Base-by-base conservation (phyloP, 805 yeast genomes). In the Naumovozyma castellii region DNA sequence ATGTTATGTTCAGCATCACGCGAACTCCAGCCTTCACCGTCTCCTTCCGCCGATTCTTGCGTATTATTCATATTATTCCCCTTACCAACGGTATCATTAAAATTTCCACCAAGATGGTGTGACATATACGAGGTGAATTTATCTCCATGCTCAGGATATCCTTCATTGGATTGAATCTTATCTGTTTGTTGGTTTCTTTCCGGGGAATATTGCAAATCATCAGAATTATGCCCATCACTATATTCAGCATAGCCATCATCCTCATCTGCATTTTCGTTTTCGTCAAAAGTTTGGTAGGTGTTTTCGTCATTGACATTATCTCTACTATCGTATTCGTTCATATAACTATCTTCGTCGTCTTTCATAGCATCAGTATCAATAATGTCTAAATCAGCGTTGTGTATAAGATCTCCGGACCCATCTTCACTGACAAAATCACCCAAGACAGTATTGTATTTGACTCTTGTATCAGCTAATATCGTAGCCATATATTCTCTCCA, bases 391-490 rank as follows among this genome's bases (percentile, higher is more conserved):
- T 50, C 25, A 29, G 33, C 15, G 13, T 29, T 34, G 16, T 29
- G 32, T 9, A 29, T 9, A 29, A 29, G 12, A 36, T 22, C 27
- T 9, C 49, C 56, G 4, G 44, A 50, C 30, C 49, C 54, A 38
- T 49, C 52, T 6, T 71, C 77, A n/a, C 68, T 73, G 4, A 53
- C 54, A 29, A 57, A 57, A 16, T 90, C 94, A 18, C 98, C 97
- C 35, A 90, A 69, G 20, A 90, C 83, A 5, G 96, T 87, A 61
- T 90, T 90, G 62, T 92, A 92, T 64, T 87, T 88, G 56, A 87
- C 94, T 47, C 98, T 73, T 2, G 95, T 87, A 54, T 84, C 94
- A 44, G 83, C 84, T 45, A 90, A 69, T 1, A 86, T 81, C 43
- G 82, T 80, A 43, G 80, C 78, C 18, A 86, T 94, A 59, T 88